Base-by-base conservation (phyloP, 2,329 filamentous ascomycete species). In the Ophiostoma novo-ulmi region DNA sequence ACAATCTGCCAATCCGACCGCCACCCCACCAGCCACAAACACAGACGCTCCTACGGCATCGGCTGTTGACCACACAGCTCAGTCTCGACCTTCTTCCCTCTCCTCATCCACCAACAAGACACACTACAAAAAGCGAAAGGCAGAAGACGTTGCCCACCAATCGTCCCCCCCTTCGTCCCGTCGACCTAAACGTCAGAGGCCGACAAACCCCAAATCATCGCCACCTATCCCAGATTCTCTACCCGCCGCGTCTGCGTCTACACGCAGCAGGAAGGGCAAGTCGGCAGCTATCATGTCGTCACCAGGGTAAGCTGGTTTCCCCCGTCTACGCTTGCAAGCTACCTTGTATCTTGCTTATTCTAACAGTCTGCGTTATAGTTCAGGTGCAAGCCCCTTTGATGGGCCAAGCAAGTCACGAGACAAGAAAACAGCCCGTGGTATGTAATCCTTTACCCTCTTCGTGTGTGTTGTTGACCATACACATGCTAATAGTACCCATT, bases 1-100 rank as follows among this genome's bases (percentile, higher is more conserved):
- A 87, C 89, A 92, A 87, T 92, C 92, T 84, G 91, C 92, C 79
- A 87, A 81, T 78, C 84, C 83, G 78, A 82, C 83, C 81, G 82
- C 81, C 76, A 81, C 82, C 77, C 79, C 83, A 73, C 77, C 81
- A 36, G 35, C 75, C 74, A 77, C 82, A 75, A 78, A 81, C 74
- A 78, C 82, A 76, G 77, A 80, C 76, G 77, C 81, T 72, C 78
- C 63, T 39, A 20, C 36, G 63, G 36, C 63, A 65, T 22, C 36
- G 63, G 35, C 78, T 74, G 76, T 78, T 73, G 20, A 17, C 52
- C 64, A 63, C 85, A 74, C 80, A 87, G 74, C 80, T 83, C 74
- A 61, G 20, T 36, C 36, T 17, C 63, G 38, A 39, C 38, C 35
- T 10, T 58, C 26, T 77, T 75, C 75, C 17, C 36, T 11, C 10